phyloP scores from a whole-genome alignment of 352 stramenopile species.

The Phytophthora cryptogea region DNA sequence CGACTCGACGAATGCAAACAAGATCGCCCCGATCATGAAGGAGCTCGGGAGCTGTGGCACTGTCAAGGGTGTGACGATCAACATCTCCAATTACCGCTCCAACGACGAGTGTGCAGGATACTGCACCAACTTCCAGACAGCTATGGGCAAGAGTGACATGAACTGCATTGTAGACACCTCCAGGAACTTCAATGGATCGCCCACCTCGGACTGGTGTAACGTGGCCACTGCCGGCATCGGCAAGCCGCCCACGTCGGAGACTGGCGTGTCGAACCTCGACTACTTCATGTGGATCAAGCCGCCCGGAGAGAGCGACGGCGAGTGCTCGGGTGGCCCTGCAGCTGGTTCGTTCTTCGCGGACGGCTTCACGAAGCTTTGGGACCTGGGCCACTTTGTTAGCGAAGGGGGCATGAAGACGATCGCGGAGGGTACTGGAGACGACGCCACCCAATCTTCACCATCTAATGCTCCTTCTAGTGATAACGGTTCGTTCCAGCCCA shows the following conservation, averaged over 20 bases:
- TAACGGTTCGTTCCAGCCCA: not conserved
- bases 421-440: constrained; percentile 14
- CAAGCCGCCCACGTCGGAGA: constrained; percentile 44
- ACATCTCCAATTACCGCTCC: constrained; percentile 72
- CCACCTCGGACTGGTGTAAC: constrained; percentile 70
- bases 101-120: constrained; percentile 42
- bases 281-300: constrained; percentile 75
- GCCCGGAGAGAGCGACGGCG: constrained; percentile 59
- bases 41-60: constrained; percentile 35
- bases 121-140: constrained; percentile 56
- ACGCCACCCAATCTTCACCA: constrained; percentile 4
- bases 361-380: constrained; percentile 61
- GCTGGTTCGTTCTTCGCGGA: constrained; percentile 57
- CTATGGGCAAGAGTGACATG: constrained; percentile 41
- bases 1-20: constrained; percentile 26
- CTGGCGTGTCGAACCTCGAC: constrained; percentile 47
- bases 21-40: constrained; percentile 45
- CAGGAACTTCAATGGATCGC: constrained; percentile 50
- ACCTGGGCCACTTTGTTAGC: constrained; percentile 62
- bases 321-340: constrained; percentile 47
- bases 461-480: not conserved
- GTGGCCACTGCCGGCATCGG: constrained; percentile 55
- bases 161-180: constrained; percentile 66
- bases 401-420: constrained; percentile 30
- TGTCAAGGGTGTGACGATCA: constrained; percentile 65